phyloP scores from a whole-genome alignment of 257 asterid genomes.

The Rhazya stricta region DNA sequence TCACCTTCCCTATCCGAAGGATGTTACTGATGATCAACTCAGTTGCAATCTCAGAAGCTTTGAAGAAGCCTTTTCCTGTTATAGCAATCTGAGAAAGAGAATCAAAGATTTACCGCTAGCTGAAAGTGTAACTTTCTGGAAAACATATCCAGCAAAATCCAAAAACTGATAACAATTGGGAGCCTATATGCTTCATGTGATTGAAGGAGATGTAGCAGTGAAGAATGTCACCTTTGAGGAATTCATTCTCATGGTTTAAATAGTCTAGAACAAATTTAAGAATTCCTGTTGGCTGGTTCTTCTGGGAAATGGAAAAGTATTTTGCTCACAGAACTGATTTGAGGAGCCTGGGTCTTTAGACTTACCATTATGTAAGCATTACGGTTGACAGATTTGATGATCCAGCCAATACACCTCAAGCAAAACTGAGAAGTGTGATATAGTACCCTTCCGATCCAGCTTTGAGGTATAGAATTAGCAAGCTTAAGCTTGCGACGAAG shows the following conservation, averaged over 20 bases:
- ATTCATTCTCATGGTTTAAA: background rate
- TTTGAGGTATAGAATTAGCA: constrained; percentile 50
- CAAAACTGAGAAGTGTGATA: constrained; percentile 57
- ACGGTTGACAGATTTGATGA: constrained; percentile 77
- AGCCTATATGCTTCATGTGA: background rate
- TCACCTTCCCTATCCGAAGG: constrained; percentile 87
- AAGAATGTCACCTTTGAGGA: background rate
- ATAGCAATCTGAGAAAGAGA: constrained; percentile 70
- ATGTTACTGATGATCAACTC: constrained; percentile 90
- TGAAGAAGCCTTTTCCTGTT: constrained; percentile 86
- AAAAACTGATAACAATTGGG: background rate
- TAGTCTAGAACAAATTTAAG: background rate
- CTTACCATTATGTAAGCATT: constrained; percentile 96
- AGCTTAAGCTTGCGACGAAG: constrained; percentile 85
- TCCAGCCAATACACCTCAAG: constrained; percentile 69
- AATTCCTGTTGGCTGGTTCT: background rate
- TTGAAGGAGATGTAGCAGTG: background rate
- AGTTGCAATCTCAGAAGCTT: constrained; percentile 89
- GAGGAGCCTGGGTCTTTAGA: background rate
- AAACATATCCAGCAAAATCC: background rate
- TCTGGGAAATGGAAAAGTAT: background rate
- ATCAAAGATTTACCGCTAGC: background rate
- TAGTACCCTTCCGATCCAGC: constrained; percentile 54
- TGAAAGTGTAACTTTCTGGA: background rate
- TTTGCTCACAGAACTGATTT: background rate